These are phyloP conservation scores for Danielia reshetovae DNA, from an alignment of 805 yeast genomes.

Conservation along the genomic window DNA sequence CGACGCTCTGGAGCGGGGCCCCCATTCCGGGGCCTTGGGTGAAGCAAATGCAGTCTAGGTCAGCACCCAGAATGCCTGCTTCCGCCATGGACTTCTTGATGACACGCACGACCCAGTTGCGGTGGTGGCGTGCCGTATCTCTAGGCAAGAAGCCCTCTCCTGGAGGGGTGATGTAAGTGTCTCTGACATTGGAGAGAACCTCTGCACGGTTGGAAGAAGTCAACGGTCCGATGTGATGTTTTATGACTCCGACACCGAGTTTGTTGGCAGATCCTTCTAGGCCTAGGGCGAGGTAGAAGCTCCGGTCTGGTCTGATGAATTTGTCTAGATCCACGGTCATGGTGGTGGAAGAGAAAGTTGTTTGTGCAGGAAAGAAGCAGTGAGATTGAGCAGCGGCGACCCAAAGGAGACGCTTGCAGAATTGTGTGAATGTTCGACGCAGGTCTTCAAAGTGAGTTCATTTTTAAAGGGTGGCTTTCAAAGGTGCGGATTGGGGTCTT, in stretches of 20 bases:
- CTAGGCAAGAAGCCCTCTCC: constrained; percentile 97
- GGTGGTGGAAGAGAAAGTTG: too few relatives aligned
- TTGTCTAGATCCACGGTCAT: constrained; percentile 46
- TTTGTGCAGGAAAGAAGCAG: too few relatives aligned
- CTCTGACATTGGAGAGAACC: constrained; percentile 86
- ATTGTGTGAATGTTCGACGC: too few relatives aligned
- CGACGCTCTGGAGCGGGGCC: constrained; percentile 93
- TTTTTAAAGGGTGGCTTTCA: too few relatives aligned
- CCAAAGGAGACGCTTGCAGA: too few relatives aligned
- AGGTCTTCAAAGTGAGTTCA: too few relatives aligned
- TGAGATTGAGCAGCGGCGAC: too few relatives aligned
- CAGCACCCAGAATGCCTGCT: constrained; percentile 47
- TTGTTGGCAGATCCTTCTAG: constrained; percentile 97
- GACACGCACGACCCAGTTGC: constrained; percentile 88
- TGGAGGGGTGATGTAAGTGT: constrained; percentile 93
- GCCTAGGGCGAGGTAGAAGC: constrained; percentile 73
- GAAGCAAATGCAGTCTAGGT: constrained; percentile 80
- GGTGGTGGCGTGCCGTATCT: constrained; percentile 94
- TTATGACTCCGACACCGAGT: constrained; percentile 88
- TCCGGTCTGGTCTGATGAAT: constrained; percentile 38
- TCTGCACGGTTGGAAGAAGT: constrained; percentile 59
- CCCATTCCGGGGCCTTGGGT: constrained; percentile 99
- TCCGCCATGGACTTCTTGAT: constrained; percentile 63
- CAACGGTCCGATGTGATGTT: constrained; percentile 62
- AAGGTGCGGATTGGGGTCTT: too few relatives aligned